phyloP scores from a whole-genome alignment of 805 yeast species.

The Sugiyamaella smithiae region DNA sequence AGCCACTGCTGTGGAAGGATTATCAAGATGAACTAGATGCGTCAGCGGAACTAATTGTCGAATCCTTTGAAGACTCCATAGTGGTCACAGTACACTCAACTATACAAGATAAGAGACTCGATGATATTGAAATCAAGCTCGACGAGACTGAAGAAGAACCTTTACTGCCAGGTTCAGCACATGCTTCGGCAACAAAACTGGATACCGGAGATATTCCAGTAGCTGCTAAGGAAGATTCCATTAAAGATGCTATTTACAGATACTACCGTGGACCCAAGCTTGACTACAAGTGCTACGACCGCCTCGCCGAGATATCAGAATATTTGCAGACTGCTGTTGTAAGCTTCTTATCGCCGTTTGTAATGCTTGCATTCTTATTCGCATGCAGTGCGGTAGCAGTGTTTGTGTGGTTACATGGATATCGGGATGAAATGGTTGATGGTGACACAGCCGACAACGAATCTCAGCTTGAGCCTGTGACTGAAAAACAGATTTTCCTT shows the following conservation, averaged over 20 bases:
- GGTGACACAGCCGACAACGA: not conserved
- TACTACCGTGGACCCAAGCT: constrained; percentile 24
- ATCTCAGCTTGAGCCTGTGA: not conserved
- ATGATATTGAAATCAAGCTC: not conserved
- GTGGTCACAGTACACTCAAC: not conserved
- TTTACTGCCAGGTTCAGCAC: not conserved
- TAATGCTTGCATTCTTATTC: constrained; percentile 21
- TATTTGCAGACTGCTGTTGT: constrained; percentile 19
- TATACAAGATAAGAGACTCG: not conserved
- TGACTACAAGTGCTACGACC: constrained; percentile 14
- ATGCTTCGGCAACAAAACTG: not conserved
- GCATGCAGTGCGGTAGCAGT: constrained; percentile 19
- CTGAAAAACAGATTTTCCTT: not conserved
- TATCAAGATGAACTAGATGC: constrained; percentile 7
- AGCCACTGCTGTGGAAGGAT: constrained; percentile 17
- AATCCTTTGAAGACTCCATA: not conserved
- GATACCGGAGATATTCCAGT: not conserved
- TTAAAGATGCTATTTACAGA: constrained; percentile 29
- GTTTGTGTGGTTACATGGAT: constrained; percentile 12
- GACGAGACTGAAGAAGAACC: not conserved
- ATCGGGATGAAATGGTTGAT: not conserved
- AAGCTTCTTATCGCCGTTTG: constrained; percentile 25
- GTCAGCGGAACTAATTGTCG: constrained; percentile 8
- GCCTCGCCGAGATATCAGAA: constrained; percentile 17
- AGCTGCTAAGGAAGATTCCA: constrained; percentile 4